Conservation (phyloP, 2,329 filamentous ascomycete genomes). For the Zymoseptoria ardabiliae region DNA sequence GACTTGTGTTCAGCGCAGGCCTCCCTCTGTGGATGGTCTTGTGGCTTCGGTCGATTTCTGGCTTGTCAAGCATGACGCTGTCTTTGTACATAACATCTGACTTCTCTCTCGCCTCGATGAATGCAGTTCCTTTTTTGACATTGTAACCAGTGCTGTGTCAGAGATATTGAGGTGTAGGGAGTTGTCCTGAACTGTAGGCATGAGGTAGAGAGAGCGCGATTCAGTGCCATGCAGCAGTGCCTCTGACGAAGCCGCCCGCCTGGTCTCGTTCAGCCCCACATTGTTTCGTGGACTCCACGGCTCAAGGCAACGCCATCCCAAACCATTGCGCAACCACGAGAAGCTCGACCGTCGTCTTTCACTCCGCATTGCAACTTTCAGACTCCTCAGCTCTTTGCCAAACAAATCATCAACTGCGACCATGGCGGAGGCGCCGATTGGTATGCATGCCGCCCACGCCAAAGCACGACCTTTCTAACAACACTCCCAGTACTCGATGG, state of each 20-base stretch:
- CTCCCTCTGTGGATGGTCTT: not conserved
- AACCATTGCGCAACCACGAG: not conserved
- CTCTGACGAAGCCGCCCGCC: not conserved
- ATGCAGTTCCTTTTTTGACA: not conserved
- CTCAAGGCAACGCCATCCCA: not conserved
- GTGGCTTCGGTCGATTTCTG: not conserved
- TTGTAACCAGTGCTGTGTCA: not conserved
- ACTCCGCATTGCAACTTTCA: not conserved
- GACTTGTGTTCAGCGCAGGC: not conserved
- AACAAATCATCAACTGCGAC: conserved; percentile 10
- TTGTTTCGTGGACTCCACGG: not conserved
- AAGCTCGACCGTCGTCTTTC: conserved; percentile 1
- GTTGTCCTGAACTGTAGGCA: not conserved
- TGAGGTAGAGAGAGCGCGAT: not conserved
- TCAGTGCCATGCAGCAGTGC: not conserved
- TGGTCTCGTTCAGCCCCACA: not conserved
- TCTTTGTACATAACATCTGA: not conserved
- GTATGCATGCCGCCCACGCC: conserved; percentile 26
- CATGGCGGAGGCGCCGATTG: conserved; percentile 46
- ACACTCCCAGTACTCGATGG: conserved; percentile 79
- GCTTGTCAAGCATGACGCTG: not conserved
- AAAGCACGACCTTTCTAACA: conserved; percentile 10
- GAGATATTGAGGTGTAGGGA: not conserved
- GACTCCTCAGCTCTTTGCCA: not conserved
- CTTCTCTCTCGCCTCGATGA: not conserved